phyloP scores from a whole-genome alignment of 2,329 filamentous ascomycete species.

The Scedosporium dehoogii region DNA sequence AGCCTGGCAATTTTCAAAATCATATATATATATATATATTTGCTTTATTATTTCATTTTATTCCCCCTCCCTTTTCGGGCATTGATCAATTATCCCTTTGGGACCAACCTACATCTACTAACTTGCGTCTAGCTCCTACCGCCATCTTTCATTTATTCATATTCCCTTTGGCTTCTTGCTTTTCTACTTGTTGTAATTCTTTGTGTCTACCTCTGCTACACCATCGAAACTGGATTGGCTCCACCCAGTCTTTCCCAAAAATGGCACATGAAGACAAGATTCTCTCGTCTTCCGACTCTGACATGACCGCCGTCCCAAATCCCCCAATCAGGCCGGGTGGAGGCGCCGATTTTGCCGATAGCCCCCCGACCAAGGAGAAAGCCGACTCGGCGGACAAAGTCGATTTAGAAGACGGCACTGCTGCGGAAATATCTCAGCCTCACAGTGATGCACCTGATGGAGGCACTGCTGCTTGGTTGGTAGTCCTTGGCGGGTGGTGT shows the following conservation, averaged over 20 bases:
- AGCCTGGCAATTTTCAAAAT: too few species aligned
- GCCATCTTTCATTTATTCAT: too few species aligned
- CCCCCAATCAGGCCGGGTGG: background rate
- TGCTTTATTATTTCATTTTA: too few species aligned
- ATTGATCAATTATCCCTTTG: too few species aligned
- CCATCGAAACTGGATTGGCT: background rate
- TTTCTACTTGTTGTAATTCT: background rate
- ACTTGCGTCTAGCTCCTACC: too few species aligned
- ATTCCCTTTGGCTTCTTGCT: too few species aligned
- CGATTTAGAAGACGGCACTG: background rate
- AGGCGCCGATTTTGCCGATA: background rate
- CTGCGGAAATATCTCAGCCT: background rate
- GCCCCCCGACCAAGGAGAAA: background rate
- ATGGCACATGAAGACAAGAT: background rate
- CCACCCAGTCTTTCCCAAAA: background rate
- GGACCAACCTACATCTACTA: too few species aligned
- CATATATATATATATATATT: too few species aligned
- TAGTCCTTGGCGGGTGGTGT: slow-evolving; percentile 30
- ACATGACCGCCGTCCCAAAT: background rate
- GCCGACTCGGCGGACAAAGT: background rate
- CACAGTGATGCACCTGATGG: slow-evolving; percentile 16
- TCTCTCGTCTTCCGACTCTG: background rate
- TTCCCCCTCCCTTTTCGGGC: too few species aligned
- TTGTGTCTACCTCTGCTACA: background rate
- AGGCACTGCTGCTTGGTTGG: slow-evolving; percentile 25